Evolutionary conservation across 768 basidiomycete species (phyloP).

Genomic region (Nidularia sp.): DNA sequence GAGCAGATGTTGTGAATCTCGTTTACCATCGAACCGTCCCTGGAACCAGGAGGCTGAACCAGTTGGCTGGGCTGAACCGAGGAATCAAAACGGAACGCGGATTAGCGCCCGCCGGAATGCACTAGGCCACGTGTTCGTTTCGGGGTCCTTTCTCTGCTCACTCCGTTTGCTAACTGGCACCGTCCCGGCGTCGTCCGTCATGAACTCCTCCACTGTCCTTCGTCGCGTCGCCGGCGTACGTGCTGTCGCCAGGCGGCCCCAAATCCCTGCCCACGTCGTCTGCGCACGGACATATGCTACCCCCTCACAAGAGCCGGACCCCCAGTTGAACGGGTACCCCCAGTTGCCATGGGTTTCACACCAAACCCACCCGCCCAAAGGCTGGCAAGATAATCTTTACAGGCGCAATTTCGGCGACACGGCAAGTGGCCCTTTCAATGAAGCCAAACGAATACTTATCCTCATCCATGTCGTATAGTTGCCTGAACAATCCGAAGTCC

Average conservation of each 20-base stretch:
- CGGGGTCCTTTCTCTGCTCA: constrained; percentile 16
- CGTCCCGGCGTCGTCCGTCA: constrained; percentile 16
- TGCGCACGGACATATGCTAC: constrained; percentile 27
- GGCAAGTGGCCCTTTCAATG: constrained; percentile 32
- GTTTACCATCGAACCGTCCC: no score
- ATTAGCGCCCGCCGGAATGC: constrained; percentile 15
- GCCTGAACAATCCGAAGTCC: constrained; percentile 75
- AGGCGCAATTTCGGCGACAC: constrained; percentile 80
- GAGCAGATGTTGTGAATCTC: no score
- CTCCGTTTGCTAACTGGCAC: background rate
- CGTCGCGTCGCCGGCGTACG: constrained; percentile 32
- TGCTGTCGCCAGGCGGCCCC: constrained; percentile 18
- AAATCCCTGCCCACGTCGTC: constrained; percentile 6
- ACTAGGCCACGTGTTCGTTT: constrained; percentile 49
- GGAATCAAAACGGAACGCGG: constrained; percentile 52
- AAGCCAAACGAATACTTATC: constrained; percentile 7
- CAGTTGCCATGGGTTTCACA: constrained; percentile 63
- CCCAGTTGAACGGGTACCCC: constrained; percentile 72
- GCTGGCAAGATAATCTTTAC: constrained; percentile 76
- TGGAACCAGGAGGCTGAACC: no score
- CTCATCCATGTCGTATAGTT: constrained; percentile 43
- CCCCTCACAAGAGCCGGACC: constrained; percentile 42
- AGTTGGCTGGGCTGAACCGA: no score
- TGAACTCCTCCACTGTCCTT: constrained; percentile 33
- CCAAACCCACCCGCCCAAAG: constrained; percentile 57